A percentile compares a stretch with the other conserved stretches of the same genome.
phyloP scores from a whole-genome alignment of 208 protist genomes.

The Leishmania arabica region DNA sequence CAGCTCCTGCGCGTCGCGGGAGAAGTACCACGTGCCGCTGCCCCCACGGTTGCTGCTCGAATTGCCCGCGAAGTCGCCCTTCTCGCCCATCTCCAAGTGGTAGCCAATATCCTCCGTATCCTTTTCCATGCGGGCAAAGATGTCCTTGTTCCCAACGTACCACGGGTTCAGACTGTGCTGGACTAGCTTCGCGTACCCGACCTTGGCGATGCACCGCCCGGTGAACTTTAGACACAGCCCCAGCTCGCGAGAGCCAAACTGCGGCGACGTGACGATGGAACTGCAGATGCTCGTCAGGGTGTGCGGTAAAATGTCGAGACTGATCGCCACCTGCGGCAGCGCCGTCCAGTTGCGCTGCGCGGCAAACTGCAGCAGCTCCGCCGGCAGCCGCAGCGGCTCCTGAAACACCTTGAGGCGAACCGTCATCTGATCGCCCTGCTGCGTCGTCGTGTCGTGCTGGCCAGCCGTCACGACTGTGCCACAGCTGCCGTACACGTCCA shows the following conservation, averaged over 20 bases:
- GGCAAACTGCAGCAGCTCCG: conserved; percentile 49
- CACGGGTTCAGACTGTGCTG: conserved; percentile 69
- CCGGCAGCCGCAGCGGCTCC: conserved; percentile 56
- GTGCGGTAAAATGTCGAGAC: conserved; percentile 49
- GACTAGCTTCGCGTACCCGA: conserved; percentile 86
- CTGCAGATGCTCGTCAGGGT: conserved; percentile 73
- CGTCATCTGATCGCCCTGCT: conserved; percentile 38
- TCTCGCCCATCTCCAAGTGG: conserved; percentile 68
- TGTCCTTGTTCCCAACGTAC: conserved; percentile 69
- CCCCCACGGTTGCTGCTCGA: conserved; percentile 48
- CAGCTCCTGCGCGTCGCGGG: conserved; percentile 58
- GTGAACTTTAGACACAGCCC: conserved; percentile 84
- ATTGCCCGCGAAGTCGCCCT: conserved; percentile 58
- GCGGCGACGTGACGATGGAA: conserved; percentile 66
- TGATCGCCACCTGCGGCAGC: conserved; percentile 58
- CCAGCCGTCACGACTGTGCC: conserved; percentile 46
- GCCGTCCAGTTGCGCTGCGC: conserved; percentile 71
- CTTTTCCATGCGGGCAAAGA: conserved; percentile 78
- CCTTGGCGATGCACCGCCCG: conserved; percentile 59
- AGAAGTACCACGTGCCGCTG: conserved; percentile 84
- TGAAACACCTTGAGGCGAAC: conserved; percentile 42
- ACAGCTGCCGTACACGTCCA: conserved; percentile 54
- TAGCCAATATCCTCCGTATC: conserved; percentile 57
- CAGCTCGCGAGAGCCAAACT: conserved; percentile 86
- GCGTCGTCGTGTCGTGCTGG: conserved; percentile 31